Evolutionary conservation across 371 early-diverging fungal species (phyloP).

Genomic region (Gilbertella persicaria): DNA sequence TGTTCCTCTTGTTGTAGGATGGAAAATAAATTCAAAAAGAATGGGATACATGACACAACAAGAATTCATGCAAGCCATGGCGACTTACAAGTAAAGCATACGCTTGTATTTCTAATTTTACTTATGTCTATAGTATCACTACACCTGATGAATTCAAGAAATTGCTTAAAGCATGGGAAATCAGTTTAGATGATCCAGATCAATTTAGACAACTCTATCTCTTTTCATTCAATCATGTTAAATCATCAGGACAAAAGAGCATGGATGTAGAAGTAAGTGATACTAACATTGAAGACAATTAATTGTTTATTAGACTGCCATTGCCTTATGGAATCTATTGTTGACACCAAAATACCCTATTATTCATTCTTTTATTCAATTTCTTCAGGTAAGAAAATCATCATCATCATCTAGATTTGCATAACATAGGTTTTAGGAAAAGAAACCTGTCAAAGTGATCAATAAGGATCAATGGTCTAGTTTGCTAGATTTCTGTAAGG

Average conservation of each 20-base stretch:
- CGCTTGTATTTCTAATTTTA: too few relatives aligned
- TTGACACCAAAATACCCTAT: conserved; percentile 28
- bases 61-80: conserved; percentile 19
- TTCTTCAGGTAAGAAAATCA: conserved; percentile 35
- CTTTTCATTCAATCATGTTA: conserved; percentile 37
- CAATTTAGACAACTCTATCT: conserved; percentile 34
- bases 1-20: conserved; percentile 36
- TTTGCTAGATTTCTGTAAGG: conserved; percentile 37
- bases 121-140: background rate
- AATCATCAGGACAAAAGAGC: conserved; percentile 41
- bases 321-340: conserved; percentile 39
- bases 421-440: conserved; percentile 16
- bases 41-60: conserved; percentile 33
- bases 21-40: conserved; percentile 34
- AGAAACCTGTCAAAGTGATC: conserved; percentile 43
- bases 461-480: conserved; percentile 53
- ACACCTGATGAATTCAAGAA: conserved; percentile 3
- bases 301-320: conserved; percentile 26
- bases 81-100: conserved; percentile 8
- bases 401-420: too few relatives aligned
- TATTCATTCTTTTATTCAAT: conserved; percentile 29
- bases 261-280: conserved; percentile 42
- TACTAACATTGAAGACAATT: background rate
- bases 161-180: conserved; percentile 6
- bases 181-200: conserved; percentile 1